Evolutionary conservation across 768 basidiomycete species (phyloP), one percentile per base, ranked within the genome.

Genomic region (Tylopilus sp.): DNA sequence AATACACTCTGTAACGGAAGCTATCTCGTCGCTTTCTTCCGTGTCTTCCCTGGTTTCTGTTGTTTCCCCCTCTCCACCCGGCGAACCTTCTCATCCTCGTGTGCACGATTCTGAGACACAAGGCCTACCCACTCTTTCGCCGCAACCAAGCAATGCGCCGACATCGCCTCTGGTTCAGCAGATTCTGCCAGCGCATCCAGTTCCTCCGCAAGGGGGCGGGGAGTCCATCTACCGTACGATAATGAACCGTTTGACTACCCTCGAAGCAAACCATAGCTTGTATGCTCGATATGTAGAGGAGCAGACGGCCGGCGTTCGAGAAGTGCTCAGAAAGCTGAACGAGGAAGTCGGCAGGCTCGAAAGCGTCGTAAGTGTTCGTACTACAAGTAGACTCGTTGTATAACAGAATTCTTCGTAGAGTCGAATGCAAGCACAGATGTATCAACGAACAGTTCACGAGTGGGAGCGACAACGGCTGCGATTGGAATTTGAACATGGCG

Each of bases 161-260:
- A 9, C 26, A 4, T 40, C 44, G 17, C 30, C 56, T 0, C 17
- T 20, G 2, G 41, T 40, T 28, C 57, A 51, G 31, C 56, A 54
- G 36, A 41, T 47, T 5, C 23, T 48, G 5, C 57, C 58, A 28
- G 28, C 11, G 20, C 40, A 10, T 28, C 46, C 38, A 2, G 23
- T 56, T 39, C 23, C 53, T 3, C n/a, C 31, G 6, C 64, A 66
- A 10, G 57, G 66, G 50, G 44, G 59, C 12, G 91, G 90, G 21
- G 97, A 99, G 66, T 95, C 92, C 2, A 94, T 99, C 57, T 98
- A 97, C 61, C 86, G 93, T 8, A 91, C 87, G 12, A 99, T 98
- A 58, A 95, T 95, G 83, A 95, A 97, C 59, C 85, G 94, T 7
- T 77, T 99, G 11, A 80, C 82, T 3, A 80, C 82, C 6, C 78